Percentiles rank a stretch among this genome's conserved stretches.
These are phyloP conservation scores for Paracoccidioides brasiliensis DNA, from an alignment of 2,329 filamentous ascomycete genomes.

Conservation along the genomic window DNA sequence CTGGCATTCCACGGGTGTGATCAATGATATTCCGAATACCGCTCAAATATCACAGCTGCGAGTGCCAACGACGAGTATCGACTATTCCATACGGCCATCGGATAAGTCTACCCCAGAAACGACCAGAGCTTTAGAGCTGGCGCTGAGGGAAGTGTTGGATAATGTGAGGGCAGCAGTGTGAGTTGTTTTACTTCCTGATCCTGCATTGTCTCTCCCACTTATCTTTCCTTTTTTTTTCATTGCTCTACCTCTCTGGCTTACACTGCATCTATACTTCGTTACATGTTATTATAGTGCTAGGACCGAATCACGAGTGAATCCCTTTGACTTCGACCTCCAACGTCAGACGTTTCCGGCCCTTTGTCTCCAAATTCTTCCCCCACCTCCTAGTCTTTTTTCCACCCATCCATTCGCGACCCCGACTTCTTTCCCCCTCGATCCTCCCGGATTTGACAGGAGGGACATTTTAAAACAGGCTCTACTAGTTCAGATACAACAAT, in stretches of 20 bases:
- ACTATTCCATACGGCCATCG: constrained; percentile 46
- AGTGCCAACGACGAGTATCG: background rate
- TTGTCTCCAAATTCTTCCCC: constrained; percentile 65
- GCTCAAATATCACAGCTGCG: constrained; percentile 17
- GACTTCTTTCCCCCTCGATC: constrained; percentile 67
- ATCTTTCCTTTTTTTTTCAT: background rate
- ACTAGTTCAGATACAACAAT: constrained; percentile 52
- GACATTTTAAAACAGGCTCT: constrained; percentile 58
- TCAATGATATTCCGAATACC: constrained; percentile 52
- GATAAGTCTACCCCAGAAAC: constrained; percentile 61
- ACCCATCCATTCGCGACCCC: constrained; percentile 64
- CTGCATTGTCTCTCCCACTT: background rate
- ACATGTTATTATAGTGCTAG: constrained; percentile 26
- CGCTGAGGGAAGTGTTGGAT: constrained; percentile 67
- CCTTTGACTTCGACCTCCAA: constrained; percentile 72
- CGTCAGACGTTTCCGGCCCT: constrained; percentile 76
- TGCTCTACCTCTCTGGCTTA: constrained; percentile 1
- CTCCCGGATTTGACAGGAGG: constrained; percentile 60
- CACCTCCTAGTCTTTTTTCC: constrained; percentile 71
- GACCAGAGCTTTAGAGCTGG: constrained; percentile 71
- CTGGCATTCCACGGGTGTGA: constrained; percentile 68
- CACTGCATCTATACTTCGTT: constrained; percentile 4
- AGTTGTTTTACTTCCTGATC: constrained; percentile 18
- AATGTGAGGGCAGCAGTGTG: constrained; percentile 76
- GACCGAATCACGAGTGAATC: constrained; percentile 29